Conservation (phyloP, 2,329 filamentous ascomycete genomes). For the Cercospora janseana region DNA sequence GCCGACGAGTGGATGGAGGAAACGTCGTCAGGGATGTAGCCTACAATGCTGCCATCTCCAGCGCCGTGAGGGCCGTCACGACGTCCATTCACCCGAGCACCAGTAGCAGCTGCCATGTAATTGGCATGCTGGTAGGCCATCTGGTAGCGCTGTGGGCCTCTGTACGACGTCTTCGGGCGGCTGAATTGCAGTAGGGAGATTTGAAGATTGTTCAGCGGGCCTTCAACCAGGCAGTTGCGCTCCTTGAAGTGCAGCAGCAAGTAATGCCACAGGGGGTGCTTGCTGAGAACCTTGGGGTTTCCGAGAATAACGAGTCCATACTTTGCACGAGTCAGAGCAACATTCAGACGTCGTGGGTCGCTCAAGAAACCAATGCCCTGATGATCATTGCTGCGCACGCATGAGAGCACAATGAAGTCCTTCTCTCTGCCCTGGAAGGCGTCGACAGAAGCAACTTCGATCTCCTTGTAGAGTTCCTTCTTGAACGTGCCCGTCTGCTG, state of each 20-base stretch:
- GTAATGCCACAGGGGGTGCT: conserved; percentile 97
- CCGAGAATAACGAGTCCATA: conserved; percentile 95
- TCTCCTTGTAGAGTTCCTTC: conserved; percentile 97
- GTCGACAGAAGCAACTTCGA: conserved; percentile 96
- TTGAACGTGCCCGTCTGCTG: conserved; percentile 95
- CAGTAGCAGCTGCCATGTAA: conserved; percentile 55
- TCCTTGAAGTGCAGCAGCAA: conserved; percentile 96
- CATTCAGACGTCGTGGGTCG: conserved; percentile 93
- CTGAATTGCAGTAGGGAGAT: conserved; percentile 92
- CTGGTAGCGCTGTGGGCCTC: conserved; percentile 82
- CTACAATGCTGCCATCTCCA: conserved; percentile 84
- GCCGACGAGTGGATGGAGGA: conserved; percentile 94
- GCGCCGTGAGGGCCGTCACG: conserved; percentile 53
- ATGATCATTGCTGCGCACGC: conserved; percentile 97
- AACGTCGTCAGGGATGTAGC: conserved; percentile 95
- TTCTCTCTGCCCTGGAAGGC: conserved; percentile 99
- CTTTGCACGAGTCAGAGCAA: conserved; percentile 93
- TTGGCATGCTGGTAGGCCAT: conserved; percentile 70
- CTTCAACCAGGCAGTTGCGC: conserved; percentile 91
- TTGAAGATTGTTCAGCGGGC: conserved; percentile 92
- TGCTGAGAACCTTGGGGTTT: conserved; percentile 94
- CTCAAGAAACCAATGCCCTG: conserved; percentile 99
- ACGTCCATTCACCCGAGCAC: conserved; percentile 49
- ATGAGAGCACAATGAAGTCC: conserved; percentile 97
- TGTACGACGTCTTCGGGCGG: conserved; percentile 87